Percentiles rank a stretch among this genome's conserved stretches.
Conservation (phyloP, 2,329 filamentous ascomycete genomes). For the Orbilia blumenaviensis region DNA sequence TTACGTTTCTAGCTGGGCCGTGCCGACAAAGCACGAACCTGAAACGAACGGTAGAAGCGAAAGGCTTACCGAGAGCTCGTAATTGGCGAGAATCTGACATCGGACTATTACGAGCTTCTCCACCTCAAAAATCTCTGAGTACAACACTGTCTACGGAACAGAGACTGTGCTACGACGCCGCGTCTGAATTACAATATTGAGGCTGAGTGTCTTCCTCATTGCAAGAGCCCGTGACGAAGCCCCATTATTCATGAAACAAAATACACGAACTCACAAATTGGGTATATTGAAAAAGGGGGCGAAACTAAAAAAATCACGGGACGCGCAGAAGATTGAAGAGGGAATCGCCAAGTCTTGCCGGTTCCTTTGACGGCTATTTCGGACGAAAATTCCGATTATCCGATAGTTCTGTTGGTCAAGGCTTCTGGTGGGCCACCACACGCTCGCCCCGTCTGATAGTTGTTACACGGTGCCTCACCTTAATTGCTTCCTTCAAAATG, state of each 20-base stretch:
- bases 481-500: slow-evolving; percentile 18
- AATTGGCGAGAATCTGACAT: slow-evolving; percentile 10
- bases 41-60: neutral
- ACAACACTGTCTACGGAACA: neutral
- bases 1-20: neutral
- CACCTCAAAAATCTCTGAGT: neutral
- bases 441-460: neutral
- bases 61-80: neutral
- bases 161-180: neutral
- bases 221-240: neutral
- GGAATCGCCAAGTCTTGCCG: slow-evolving; percentile 6
- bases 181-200: neutral
- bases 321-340: neutral
- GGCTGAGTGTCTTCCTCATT: neutral
- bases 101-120: neutral
- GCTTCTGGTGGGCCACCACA: neutral
- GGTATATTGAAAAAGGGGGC: neutral
- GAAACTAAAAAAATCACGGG: neutral
- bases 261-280: neutral
- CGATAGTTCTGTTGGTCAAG: neutral
- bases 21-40: slow-evolving; percentile 2
- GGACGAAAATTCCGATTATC: slow-evolving; percentile 44
- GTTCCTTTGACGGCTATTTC: slow-evolving; percentile 23
- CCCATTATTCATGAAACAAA: neutral
- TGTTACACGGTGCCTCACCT: slow-evolving; percentile 33